Base-by-base conservation (phyloP, 2,329 filamentous ascomycete genomes). In the Fusarium burgessii region DNA sequence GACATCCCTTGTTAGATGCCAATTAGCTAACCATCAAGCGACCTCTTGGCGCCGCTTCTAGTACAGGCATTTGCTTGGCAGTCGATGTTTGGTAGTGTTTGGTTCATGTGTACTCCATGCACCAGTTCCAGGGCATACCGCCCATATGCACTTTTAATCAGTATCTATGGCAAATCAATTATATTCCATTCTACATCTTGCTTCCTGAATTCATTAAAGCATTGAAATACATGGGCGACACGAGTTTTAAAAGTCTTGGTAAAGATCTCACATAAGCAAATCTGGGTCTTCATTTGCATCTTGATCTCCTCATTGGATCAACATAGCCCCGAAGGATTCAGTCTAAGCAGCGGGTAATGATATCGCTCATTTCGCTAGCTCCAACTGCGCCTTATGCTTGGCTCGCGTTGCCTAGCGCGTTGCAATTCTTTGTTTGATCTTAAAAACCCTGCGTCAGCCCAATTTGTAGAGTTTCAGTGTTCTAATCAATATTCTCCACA, bases 351-450 rank as follows among this genome's bases (percentile, higher is more conserved):
- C n/a, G 49, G 32, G 32, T 13, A n/a, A 43, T 43, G 36, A 23
- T n/a, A n/a, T 33, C 43, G 40, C 29, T 66, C 45, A 66, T 66
- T 66, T 66, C 62, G 40, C 40, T 51, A 45, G 36, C 43, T 29
- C 29, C 32, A 20, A 29, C 20, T 45, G 15, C n/a, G 38, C 60
- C 36, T 29, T 29, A 41, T 25, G n/a, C 32, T 20, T 32, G 47
- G 38, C 38, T 40, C 23, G 5, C n/a, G 51, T 13, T 50, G n/a
- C 45, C 40, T 45, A 66, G 40, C 20, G 52, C 25, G n/a, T 13
- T 23, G 12, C 5, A 43, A 18, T 43, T 64, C 10, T 36, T 25
- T 20, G 33, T 10, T 5, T 29, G 18, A 18, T 25, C 29, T 50
- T 67, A 67, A 49, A 67, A 56, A 41, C 14, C 32, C 45, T 40